phyloP scores from a whole-genome alignment of 2,329 filamentous ascomycete genomes.

The Cladorrhinum sp. region DNA sequence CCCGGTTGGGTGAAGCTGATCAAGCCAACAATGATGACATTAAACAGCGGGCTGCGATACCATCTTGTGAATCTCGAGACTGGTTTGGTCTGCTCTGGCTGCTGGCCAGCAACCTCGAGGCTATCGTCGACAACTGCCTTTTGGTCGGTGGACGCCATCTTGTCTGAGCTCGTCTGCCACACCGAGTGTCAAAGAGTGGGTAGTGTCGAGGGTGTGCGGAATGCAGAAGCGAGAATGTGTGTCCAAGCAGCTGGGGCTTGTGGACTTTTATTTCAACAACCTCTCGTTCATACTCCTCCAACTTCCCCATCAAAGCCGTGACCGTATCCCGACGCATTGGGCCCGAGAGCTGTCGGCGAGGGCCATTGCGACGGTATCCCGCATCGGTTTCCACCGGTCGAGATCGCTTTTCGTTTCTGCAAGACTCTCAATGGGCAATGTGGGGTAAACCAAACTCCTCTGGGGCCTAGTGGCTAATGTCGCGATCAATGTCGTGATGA shows the following conservation, averaged over 20 bases:
- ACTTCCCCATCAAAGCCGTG: not conserved
- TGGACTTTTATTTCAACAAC: not conserved
- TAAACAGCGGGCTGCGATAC: constrained; percentile 46
- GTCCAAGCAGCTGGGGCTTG: not conserved
- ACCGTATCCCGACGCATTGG: not conserved
- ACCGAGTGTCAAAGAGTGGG: not conserved
- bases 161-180: constrained; percentile 1
- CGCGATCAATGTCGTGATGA: constrained; percentile 18
- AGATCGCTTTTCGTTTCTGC: not conserved
- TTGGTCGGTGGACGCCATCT: constrained; percentile 17
- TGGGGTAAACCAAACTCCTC: not conserved
- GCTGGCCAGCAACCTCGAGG: constrained; percentile 1
- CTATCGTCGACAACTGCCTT: constrained; percentile 13
- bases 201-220: not conserved
- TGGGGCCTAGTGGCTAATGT: constrained; percentile 13
- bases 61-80: constrained; percentile 33
- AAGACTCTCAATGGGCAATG: constrained; percentile 1
- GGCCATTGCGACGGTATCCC: not conserved
- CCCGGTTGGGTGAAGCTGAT: constrained; percentile 45
- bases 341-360: not conserved
- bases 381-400: not conserved
- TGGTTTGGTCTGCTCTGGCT: constrained; percentile 22
- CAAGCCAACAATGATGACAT: constrained; percentile 44
- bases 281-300: not conserved
- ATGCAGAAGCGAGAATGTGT: not conserved